A percentile compares a stretch with the other conserved stretches of the same genome.
Evolutionary conservation across 306 rosid genomes (phyloP).

Genomic region (Comarum palustre): DNA sequence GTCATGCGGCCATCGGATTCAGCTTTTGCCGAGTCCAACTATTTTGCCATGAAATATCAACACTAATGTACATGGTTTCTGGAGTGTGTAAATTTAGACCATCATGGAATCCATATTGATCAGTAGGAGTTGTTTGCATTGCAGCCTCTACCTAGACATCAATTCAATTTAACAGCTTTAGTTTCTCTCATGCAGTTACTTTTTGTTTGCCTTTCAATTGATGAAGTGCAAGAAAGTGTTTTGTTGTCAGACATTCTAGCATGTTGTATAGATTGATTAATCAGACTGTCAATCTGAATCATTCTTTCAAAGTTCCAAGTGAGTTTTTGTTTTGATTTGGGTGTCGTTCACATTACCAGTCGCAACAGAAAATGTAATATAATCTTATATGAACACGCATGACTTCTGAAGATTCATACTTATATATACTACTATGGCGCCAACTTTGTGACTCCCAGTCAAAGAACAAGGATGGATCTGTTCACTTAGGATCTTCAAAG

Average conservation of each 20-base stretch:
- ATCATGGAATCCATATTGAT: constrained; percentile 5
- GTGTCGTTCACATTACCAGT: not conserved
- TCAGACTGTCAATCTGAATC: not conserved
- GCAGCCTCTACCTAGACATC: constrained; percentile 1
- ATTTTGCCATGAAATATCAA: constrained; percentile 47
- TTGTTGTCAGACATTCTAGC: not conserved
- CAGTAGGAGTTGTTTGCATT: not conserved
- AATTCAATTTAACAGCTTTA: not conserved
- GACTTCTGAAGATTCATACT: not conserved
- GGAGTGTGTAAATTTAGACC: constrained; percentile 11
- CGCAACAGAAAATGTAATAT: not conserved
- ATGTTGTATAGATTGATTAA: not conserved
- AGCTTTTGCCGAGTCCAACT: constrained; percentile 46
- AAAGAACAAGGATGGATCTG: not conserved
- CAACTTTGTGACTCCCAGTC: not conserved
- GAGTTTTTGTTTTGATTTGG: not conserved
- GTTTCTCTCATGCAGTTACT: not conserved
- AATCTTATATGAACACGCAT: not conserved
- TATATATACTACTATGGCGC: not conserved
- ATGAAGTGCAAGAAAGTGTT: not conserved
- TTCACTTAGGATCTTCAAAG: constrained; percentile 24
- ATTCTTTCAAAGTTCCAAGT: not conserved
- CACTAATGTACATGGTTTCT: not conserved
- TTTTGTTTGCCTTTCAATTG: not conserved
- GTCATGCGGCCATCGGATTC: constrained; percentile 31